Percentiles rank a stretch among this genome's conserved stretches.
Conservation (phyloP, 2,329 filamentous ascomycete species). For the Neofusicoccum kwambonambiense region DNA sequence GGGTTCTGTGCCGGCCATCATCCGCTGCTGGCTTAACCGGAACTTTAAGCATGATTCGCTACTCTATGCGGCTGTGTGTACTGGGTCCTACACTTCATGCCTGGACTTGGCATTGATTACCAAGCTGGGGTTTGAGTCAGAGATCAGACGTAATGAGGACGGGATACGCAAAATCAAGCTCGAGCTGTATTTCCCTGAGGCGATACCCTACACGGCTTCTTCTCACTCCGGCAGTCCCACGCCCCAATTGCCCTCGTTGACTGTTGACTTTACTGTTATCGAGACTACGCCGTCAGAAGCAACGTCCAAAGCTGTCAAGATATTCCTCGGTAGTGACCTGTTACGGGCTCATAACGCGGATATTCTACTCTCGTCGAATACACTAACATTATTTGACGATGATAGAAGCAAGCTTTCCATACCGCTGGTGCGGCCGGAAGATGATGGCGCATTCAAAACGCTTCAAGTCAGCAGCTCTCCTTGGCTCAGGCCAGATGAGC, state of each 20-base stretch:
- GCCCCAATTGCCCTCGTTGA: constrained; percentile 78
- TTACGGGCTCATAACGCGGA: constrained; percentile 85
- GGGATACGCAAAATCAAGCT: constrained; percentile 68
- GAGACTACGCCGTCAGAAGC: constrained; percentile 50
- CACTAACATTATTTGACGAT: constrained; percentile 81
- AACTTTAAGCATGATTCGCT: constrained; percentile 87
- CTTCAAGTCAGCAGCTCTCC: constrained; percentile 59
- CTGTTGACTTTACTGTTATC: constrained; percentile 73
- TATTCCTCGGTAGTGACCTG: constrained; percentile 87
- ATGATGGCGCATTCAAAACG: constrained; percentile 76
- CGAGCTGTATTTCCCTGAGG: constrained; percentile 86
- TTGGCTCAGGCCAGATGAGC: background rate
- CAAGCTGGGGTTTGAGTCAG: constrained; percentile 68
- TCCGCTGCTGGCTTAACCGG: constrained; percentile 90
- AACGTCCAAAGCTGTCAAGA: constrained; percentile 66
- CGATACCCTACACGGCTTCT: constrained; percentile 73
- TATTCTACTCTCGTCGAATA: constrained; percentile 87
- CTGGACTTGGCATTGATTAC: constrained; percentile 73
- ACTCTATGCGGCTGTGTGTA: constrained; percentile 88
- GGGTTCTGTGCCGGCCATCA: constrained; percentile 87
- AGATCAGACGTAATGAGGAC: constrained; percentile 64
- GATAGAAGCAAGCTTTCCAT: constrained; percentile 85
- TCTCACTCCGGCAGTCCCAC: constrained; percentile 71
- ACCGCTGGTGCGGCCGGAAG: constrained; percentile 88
- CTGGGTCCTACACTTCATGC: constrained; percentile 85